phyloP scores from a whole-genome alignment of 345 rosid species.

The Lumnitzera racemosa region DNA sequence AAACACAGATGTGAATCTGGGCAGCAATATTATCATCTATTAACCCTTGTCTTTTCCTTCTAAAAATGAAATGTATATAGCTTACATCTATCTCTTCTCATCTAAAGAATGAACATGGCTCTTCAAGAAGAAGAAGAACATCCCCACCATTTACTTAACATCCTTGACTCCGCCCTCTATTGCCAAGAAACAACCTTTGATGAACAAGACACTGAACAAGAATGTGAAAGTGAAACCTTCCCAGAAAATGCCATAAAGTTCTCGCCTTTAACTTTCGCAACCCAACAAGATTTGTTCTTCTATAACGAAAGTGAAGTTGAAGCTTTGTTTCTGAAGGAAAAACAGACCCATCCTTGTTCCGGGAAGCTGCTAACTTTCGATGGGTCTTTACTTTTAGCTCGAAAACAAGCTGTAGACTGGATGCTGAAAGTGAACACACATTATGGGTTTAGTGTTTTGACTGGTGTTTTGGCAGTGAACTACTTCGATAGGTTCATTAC shows the following conservation, averaged over 20 bases:
- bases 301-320: not conserved
- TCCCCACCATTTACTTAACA: no score
- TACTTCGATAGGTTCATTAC: conserved; percentile 5
- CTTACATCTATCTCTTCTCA: no score
- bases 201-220: not conserved
- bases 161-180: conserved; percentile 1
- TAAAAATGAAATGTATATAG: no score
- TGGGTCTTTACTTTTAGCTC: conserved; percentile 2
- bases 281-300: not conserved
- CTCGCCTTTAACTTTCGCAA: not conserved
- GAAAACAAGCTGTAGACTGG: conserved; percentile 6
- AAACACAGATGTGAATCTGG: no score
- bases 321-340: conserved; percentile 6
- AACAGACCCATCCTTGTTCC: not conserved
- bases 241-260: not conserved
- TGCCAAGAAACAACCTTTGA: conserved; percentile 7
- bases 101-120: no score
- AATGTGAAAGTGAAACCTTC: not conserved
- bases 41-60: no score
- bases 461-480: conserved; percentile 8
- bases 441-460: conserved; percentile 5
- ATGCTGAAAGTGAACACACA: not conserved
- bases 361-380: not conserved
- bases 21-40: no score
- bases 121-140: no score